Percentiles rank a stretch among this genome's conserved stretches.
These are phyloP conservation scores for Penicillium griseofulvum DNA, from an alignment of 2,329 filamentous ascomycete species.

Conservation along the genomic window DNA sequence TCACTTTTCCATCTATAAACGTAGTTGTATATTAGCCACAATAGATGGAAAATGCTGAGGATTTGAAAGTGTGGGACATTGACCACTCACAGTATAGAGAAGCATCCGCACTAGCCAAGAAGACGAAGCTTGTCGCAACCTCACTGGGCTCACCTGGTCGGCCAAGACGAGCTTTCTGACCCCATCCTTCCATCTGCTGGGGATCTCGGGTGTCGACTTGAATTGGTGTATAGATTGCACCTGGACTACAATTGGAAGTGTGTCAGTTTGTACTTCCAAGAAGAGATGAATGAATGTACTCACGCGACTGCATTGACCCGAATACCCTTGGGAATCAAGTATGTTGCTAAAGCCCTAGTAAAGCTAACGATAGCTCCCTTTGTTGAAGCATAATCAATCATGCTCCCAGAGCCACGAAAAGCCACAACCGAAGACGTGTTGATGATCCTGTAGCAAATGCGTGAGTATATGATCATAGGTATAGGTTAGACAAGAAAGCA, in stretches of 20 bases:
- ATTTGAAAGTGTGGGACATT: not conserved
- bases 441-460: conserved; percentile 47
- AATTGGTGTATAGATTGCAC: conserved; percentile 35
- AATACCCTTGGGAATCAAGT: conserved; percentile 56
- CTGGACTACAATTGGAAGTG: conserved; percentile 23
- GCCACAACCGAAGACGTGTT: conserved; percentile 56
- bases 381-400: conserved; percentile 58
- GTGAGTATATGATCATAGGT: not conserved
- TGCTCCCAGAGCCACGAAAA: conserved; percentile 51
- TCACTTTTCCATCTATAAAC: conserved; percentile 33
- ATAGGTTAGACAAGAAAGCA: not conserved
- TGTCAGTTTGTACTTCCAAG: not conserved
- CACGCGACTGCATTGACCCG: conserved; percentile 51
- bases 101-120: conserved; percentile 37
- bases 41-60: not conserved
- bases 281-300: conserved; percentile 7
- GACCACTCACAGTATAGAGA: conserved; percentile 35
- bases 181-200: conserved; percentile 37
- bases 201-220: conserved; percentile 36
- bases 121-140: conserved; percentile 41
- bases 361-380: conserved; percentile 60
- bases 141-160: conserved; percentile 41
- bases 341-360: conserved; percentile 52
- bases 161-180: conserved; percentile 29
- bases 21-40: not conserved